These are phyloP conservation scores for Phytopythium chamaehyphon DNA, from an alignment of 352 stramenopile species.

Conservation along the genomic window DNA sequence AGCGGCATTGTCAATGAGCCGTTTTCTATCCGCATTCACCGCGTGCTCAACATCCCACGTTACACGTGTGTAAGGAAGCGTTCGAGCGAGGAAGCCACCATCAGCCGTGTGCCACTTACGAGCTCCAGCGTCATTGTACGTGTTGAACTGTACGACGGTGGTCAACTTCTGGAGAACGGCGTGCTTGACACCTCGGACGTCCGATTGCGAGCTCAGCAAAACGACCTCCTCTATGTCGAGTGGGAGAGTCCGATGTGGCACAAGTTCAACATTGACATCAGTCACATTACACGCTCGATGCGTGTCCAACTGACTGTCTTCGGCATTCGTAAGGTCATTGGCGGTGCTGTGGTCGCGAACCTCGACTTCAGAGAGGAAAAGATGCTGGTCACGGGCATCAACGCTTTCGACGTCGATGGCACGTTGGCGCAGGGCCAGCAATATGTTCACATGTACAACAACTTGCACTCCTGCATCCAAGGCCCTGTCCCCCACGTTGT, in stretches of 20 bases:
- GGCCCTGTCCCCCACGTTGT: slow-evolving; percentile 76
- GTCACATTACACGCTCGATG: slow-evolving; percentile 66
- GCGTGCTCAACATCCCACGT: slow-evolving; percentile 80
- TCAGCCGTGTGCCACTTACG: slow-evolving; percentile 42
- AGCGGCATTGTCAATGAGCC: slow-evolving; percentile 61
- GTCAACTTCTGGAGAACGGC: slow-evolving; percentile 62
- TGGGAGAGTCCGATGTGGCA: slow-evolving; percentile 77
- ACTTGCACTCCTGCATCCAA: slow-evolving; percentile 61
- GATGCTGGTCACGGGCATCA: slow-evolving; percentile 78
- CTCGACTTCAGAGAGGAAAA: slow-evolving; percentile 44
- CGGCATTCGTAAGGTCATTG: slow-evolving; percentile 67
- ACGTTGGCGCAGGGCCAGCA: slow-evolving; percentile 55
- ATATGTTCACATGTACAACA: slow-evolving; percentile 83
- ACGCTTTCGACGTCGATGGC: slow-evolving; percentile 80
- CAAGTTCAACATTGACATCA: slow-evolving; percentile 73
- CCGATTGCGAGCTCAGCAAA: slow-evolving; percentile 62
- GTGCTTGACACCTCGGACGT: slow-evolving; percentile 70
- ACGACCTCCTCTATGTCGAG: slow-evolving; percentile 67
- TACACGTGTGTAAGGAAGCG: slow-evolving; percentile 61
- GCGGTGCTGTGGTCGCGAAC: slow-evolving; percentile 10
- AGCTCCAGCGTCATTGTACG: slow-evolving; percentile 70
- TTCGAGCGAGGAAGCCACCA: slow-evolving; percentile 58
- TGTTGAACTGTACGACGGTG: slow-evolving; percentile 75
- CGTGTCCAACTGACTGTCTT: slow-evolving; percentile 71
- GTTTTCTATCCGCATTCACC: slow-evolving; percentile 67